Evolutionary conservation across 768 basidiomycete genomes (phyloP).

Genomic region (Leccinum sublutescens): DNA sequence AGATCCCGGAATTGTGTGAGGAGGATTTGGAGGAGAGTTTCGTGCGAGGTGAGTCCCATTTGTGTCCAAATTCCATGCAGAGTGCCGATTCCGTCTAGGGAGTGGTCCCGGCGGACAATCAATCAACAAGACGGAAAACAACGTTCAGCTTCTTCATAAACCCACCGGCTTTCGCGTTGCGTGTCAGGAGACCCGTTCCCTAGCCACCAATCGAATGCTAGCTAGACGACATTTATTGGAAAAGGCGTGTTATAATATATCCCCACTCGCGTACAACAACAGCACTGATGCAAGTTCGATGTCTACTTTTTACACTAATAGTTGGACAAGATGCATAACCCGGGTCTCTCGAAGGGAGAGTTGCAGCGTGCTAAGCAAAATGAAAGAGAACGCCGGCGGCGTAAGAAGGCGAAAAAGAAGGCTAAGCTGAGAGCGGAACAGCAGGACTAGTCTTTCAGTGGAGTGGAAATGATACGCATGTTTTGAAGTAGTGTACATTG

Average conservation of each 20-base stretch:
- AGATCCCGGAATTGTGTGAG: slow-evolving; percentile 67
- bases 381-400: slow-evolving; percentile 70
- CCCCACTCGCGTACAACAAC: slow-evolving; percentile 7
- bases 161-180: slow-evolving; percentile 85
- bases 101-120: slow-evolving; percentile 96
- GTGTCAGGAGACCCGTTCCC: slow-evolving; percentile 87
- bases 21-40: slow-evolving; percentile 85
- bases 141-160: slow-evolving; percentile 85
- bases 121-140: slow-evolving; percentile 91
- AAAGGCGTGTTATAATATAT: slow-evolving; percentile 56
- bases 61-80: not conserved
- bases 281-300: slow-evolving; percentile 19
- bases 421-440: slow-evolving; percentile 32
- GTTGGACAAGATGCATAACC: slow-evolving; percentile 72
- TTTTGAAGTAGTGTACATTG: not conserved
- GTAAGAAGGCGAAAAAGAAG: slow-evolving; percentile 80
- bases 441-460: slow-evolving; percentile 15
- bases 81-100: slow-evolving; percentile 44
- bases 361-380: slow-evolving; percentile 68
- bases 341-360: slow-evolving; percentile 72
- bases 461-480: not conserved
- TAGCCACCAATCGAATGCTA: slow-evolving; percentile 72
- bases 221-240: slow-evolving; percentile 73
- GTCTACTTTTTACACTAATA: slow-evolving; percentile 29
- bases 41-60: slow-evolving; percentile 62